Evolutionary conservation across 2,329 filamentous ascomycete genomes (phyloP).

Genomic region (Pseudodiploospora longispora): DNA sequence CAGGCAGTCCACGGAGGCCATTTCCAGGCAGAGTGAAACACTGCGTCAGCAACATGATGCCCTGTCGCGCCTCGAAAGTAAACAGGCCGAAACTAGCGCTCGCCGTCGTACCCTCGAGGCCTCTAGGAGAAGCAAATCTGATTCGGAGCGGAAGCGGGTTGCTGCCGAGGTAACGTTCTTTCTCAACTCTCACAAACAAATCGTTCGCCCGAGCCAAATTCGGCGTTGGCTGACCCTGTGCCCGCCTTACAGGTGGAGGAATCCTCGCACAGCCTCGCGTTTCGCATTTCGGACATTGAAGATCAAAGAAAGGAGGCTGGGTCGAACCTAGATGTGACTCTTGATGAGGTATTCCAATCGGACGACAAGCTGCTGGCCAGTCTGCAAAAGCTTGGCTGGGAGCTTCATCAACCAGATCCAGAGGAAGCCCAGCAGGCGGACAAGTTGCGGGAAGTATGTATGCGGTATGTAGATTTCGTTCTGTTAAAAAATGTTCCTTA

Average conservation of each 20-base stretch:
- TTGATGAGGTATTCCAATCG: slow-evolving; percentile 44
- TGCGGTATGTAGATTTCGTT: slow-evolving; percentile 29
- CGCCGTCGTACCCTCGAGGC: slow-evolving; percentile 22
- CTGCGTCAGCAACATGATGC: slow-evolving; percentile 56
- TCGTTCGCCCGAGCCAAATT: neutral
- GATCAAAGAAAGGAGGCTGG: slow-evolving; percentile 40
- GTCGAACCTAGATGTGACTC: slow-evolving; percentile 37
- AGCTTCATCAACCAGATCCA: slow-evolving; percentile 45
- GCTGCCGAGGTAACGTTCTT: slow-evolving; percentile 29
- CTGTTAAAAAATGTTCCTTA: neutral
- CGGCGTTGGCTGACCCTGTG: neutral
- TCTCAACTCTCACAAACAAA: neutral
- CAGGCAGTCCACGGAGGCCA: slow-evolving; percentile 54
- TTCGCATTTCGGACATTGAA: slow-evolving; percentile 40
- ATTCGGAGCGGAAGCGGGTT: slow-evolving; percentile 33
- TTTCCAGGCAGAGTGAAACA: slow-evolving; percentile 55
- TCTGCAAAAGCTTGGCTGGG: slow-evolving; percentile 57
- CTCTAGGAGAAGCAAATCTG: slow-evolving; percentile 19
- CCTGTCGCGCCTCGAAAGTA: slow-evolving; percentile 42
- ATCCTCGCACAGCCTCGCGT: slow-evolving; percentile 37
- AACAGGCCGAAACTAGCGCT: slow-evolving; percentile 20
- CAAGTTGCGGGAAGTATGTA: slow-evolving; percentile 51
- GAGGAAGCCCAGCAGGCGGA: slow-evolving; percentile 46
- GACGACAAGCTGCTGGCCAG: slow-evolving; percentile 60
- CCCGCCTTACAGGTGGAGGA: slow-evolving; percentile 34